Percentiles rank a stretch among this genome's conserved stretches.
phyloP scores from a whole-genome alignment of 257 asterid genomes.

The Solanum medicagineum region DNA sequence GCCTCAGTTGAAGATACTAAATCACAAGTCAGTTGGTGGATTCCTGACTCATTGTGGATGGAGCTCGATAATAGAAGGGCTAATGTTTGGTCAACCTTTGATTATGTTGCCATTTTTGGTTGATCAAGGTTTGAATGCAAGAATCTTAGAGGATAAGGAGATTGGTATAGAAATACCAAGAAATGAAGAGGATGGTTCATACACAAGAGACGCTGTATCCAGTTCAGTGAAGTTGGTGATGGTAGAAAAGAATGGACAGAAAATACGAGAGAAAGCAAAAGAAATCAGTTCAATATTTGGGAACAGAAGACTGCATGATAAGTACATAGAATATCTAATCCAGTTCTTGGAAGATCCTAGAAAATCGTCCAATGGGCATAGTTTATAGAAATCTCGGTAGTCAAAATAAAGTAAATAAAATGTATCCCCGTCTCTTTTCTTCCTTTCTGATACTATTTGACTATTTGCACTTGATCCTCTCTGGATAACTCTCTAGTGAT shows the following conservation, averaged over 20 bases:
- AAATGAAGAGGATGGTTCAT: constrained; percentile 18
- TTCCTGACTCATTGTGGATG: constrained; percentile 1
- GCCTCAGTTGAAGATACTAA: constrained; percentile 13
- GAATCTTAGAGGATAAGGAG: constrained; percentile 13
- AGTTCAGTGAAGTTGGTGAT: constrained; percentile 14
- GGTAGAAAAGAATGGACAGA: constrained; percentile 7
- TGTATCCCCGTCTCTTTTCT: background rate
- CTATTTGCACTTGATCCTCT: background rate
- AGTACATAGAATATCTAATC: background rate
- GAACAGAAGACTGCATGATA: constrained; percentile 4
- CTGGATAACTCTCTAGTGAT: background rate
- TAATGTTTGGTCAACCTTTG: constrained; percentile 13
- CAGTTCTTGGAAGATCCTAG: background rate
- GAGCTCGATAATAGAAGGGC: constrained; percentile 22
- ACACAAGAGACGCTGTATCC: constrained; percentile 11
- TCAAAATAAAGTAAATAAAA: background rate
- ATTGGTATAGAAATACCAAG: constrained; percentile 22
- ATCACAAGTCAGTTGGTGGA: constrained; percentile 17
- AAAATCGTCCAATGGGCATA: background rate
- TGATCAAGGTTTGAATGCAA: constrained; percentile 27
- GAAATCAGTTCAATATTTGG: constrained; percentile 4
- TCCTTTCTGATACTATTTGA: background rate
- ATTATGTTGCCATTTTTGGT: constrained; percentile 22
- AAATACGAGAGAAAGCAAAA: background rate
- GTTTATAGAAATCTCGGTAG: background rate